These are phyloP conservation scores for Calonectria hawksworthii DNA, from an alignment of 2,329 filamentous ascomycete species.

Conservation along the genomic window DNA sequence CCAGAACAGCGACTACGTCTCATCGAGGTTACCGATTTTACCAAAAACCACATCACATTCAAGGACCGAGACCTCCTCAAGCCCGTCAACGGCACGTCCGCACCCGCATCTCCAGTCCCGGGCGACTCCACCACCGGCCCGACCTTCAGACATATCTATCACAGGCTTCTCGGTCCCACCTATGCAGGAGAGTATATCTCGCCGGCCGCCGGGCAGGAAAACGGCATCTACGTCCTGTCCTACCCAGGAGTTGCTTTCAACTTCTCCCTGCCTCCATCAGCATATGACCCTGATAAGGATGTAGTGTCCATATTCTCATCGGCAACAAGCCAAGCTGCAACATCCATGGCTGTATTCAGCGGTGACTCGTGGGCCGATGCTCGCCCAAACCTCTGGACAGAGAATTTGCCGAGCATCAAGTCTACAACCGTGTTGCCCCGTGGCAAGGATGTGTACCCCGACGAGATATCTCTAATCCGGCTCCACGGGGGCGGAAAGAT, in stretches of 20 bases:
- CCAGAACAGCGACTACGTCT: constrained; percentile 91
- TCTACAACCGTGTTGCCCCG: constrained; percentile 77
- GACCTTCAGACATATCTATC: constrained; percentile 90
- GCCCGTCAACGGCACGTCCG: constrained; percentile 58
- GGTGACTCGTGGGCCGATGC: constrained; percentile 93
- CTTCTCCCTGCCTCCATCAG: constrained; percentile 81
- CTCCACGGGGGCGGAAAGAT: constrained; percentile 84
- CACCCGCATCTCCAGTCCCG: constrained; percentile 50
- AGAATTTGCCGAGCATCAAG: constrained; percentile 80
- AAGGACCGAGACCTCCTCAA: constrained; percentile 84
- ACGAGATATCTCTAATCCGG: constrained; percentile 86
- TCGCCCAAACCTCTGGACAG: constrained; percentile 81
- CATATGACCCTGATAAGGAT: constrained; percentile 83
- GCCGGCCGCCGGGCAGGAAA: constrained; percentile 66
- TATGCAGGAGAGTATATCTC: constrained; percentile 94
- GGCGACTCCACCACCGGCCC: constrained; percentile 68
- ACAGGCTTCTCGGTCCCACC: constrained; percentile 91
- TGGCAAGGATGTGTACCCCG: constrained; percentile 83
- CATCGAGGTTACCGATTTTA: constrained; percentile 92
- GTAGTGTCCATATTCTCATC: constrained; percentile 90
- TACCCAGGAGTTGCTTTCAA: constrained; percentile 96
- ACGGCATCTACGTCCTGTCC: constrained; percentile 88
- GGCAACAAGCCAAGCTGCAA: constrained; percentile 80
- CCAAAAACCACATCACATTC: constrained; percentile 86
- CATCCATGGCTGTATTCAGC: constrained; percentile 90